phyloP scores from a whole-genome alignment of 1,139 yeast genomes.

The Meyerozyma sp. region DNA sequence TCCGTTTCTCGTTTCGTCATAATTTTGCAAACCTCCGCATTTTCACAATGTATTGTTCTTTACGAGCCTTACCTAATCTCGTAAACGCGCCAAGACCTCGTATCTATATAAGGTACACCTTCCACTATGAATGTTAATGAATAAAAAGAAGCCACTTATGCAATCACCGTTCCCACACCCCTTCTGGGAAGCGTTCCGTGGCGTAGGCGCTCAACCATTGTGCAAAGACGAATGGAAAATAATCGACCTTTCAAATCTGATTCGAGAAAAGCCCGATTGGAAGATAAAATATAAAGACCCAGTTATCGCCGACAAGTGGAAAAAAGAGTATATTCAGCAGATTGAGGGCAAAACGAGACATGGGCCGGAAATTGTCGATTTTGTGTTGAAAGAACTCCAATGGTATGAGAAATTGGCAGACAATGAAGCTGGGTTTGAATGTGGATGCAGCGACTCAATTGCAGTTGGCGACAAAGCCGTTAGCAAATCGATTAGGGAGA shows the following conservation, averaged over 20 bases:
- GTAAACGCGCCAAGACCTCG: not conserved
- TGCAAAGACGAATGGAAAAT: slow-evolving; percentile 23
- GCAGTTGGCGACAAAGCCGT: slow-evolving; percentile 12
- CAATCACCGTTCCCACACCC: slow-evolving; percentile 8
- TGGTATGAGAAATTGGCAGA: slow-evolving; percentile 21
- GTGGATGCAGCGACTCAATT: slow-evolving; percentile 17
- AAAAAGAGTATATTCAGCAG: slow-evolving; percentile 18
- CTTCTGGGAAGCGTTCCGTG: slow-evolving; percentile 10
- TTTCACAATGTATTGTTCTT: not conserved
- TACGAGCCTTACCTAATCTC: not conserved
- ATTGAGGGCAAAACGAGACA: slow-evolving; percentile 9
- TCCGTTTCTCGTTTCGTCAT: not conserved
- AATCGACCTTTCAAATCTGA: slow-evolving; percentile 16
- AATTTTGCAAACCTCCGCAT: not conserved
- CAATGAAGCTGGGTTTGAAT: slow-evolving; percentile 6
- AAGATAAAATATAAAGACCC: slow-evolving; percentile 21
- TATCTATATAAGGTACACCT: not conserved
- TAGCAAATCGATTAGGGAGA: slow-evolving; percentile 5
- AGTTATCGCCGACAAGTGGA: slow-evolving; percentile 26
- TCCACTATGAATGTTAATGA: not conserved
- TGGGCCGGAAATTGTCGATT: slow-evolving; percentile 17
- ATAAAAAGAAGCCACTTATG: not conserved
- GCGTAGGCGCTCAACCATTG: slow-evolving; percentile 13
- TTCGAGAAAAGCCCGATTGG: slow-evolving; percentile 30
- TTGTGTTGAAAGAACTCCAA: slow-evolving; percentile 20